A percentile compares a stretch with the other conserved stretches of the same genome.
These are phyloP conservation scores for Leptoxyphium fumago DNA, from an alignment of 2,329 filamentous ascomycete species.

Conservation along the genomic window DNA sequence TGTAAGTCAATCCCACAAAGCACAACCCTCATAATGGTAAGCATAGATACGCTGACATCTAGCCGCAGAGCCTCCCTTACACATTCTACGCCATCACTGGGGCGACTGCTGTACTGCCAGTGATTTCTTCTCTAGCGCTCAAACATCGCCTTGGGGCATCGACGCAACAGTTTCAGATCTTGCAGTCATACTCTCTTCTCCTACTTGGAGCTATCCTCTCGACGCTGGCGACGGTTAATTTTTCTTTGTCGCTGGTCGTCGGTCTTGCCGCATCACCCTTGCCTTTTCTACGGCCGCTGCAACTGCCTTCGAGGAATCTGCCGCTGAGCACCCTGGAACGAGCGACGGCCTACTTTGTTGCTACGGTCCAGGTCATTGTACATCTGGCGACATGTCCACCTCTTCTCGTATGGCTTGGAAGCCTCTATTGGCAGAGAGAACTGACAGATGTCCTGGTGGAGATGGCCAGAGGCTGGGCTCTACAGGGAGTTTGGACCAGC, in stretches of 20 bases:
- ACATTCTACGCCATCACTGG: slow-evolving; percentile 4
- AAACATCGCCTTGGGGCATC: slow-evolving; percentile 29
- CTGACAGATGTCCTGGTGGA: slow-evolving; percentile 12
- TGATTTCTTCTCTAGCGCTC: slow-evolving; percentile 14
- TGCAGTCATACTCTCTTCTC: slow-evolving; percentile 85
- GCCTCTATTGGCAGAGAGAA: slow-evolving; percentile 8
- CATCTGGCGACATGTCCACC: slow-evolving; percentile 7
- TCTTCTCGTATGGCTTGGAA: slow-evolving; percentile 7
- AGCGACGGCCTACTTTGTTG: background rate
- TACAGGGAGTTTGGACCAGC: slow-evolving; percentile 18
- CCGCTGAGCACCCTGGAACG: background rate
- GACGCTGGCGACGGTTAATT: slow-evolving; percentile 87
- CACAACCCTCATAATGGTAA: background rate
- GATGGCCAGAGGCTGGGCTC: slow-evolving; percentile 18
- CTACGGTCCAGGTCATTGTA: background rate
- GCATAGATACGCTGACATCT: slow-evolving; percentile 33
- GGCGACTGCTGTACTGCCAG: slow-evolving; percentile 1
- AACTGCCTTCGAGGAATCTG: background rate
- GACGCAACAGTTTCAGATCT: slow-evolving; percentile 59
- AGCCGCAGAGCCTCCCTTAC: slow-evolving; percentile 18
- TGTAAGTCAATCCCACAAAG: slow-evolving; percentile 37
- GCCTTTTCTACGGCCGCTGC: slow-evolving; percentile 46
- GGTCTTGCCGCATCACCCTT: slow-evolving; percentile 67
- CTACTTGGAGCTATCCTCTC: slow-evolving; percentile 84
- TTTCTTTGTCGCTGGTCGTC: slow-evolving; percentile 74